A percentile compares a stretch with the other conserved stretches of the same genome.
phyloP scores from a whole-genome alignment of 1,139 yeast genomes.

The Candida sp. region DNA sequence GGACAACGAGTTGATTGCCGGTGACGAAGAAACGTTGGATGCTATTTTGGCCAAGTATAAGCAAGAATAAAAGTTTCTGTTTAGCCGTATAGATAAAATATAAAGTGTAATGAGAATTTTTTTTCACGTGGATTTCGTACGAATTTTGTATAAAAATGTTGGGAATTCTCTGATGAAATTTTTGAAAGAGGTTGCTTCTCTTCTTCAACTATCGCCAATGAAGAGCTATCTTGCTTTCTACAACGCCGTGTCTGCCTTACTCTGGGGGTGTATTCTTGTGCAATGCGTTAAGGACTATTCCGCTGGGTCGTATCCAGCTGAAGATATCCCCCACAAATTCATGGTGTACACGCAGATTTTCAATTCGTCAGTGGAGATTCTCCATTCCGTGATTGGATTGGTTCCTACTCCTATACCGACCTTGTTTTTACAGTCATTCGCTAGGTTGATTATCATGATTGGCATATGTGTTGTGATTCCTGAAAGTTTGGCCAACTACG shows the following conservation, averaged over 20 bases:
- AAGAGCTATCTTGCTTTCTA: conserved; percentile 37
- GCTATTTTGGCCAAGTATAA: conserved; percentile 35
- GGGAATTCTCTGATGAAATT: no score
- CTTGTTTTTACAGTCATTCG: conserved; percentile 35
- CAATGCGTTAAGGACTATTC: conserved; percentile 19
- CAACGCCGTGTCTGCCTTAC: conserved; percentile 66
- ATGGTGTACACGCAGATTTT: conserved; percentile 31
- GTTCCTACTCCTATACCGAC: conserved; percentile 35
- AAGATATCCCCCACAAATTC: conserved; percentile 29
- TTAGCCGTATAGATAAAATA: no score
- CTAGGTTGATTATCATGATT: conserved; percentile 33
- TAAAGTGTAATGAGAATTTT: not conserved
- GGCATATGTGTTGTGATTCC: conserved; percentile 38
- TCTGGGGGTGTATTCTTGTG: conserved; percentile 63
- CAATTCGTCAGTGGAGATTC: conserved; percentile 34
- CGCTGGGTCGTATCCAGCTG: conserved; percentile 5
- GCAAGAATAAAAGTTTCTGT: not conserved
- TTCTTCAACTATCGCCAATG: not conserved
- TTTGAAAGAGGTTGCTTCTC: not conserved
- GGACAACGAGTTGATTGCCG: conserved; percentile 50
- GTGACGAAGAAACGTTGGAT: conserved; percentile 38
- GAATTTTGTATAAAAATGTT: not conserved
- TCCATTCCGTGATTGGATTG: conserved; percentile 28
- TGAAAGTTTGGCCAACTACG: conserved; percentile 35
- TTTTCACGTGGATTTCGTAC: not conserved